phyloP scores from a whole-genome alignment of 2,329 filamentous ascomycete genomes.

The Boeremia lycopersici region DNA sequence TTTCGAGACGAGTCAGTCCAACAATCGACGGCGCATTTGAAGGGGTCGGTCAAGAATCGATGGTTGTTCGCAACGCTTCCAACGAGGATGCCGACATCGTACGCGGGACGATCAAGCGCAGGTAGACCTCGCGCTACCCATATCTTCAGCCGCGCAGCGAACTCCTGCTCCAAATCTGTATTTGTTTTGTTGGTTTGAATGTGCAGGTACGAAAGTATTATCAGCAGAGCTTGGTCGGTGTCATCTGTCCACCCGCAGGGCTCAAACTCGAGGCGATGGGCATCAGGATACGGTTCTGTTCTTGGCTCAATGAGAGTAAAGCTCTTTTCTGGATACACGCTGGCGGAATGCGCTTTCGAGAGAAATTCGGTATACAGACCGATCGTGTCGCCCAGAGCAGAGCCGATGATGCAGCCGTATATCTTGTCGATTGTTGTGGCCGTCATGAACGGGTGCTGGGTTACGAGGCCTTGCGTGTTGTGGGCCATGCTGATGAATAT shows the following conservation, averaged over 20 bases:
- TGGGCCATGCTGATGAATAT: not conserved
- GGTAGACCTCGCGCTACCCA: constrained; percentile 58
- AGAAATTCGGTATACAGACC: constrained; percentile 63
- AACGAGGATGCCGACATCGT: constrained; percentile 57
- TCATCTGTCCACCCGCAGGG: constrained; percentile 60
- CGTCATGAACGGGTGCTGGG: constrained; percentile 38
- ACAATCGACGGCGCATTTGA: constrained; percentile 46
- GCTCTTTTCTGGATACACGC: constrained; percentile 46
- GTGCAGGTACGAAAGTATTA: constrained; percentile 57
- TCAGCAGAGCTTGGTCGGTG: constrained; percentile 60
- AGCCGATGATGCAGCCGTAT: constrained; percentile 56
- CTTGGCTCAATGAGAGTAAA: constrained; percentile 51
- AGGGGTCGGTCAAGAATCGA: constrained; percentile 51
- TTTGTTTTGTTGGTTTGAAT: constrained; percentile 41
- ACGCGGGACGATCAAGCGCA: constrained; percentile 54
- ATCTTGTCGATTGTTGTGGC: constrained; percentile 47
- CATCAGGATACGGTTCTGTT: constrained; percentile 54
- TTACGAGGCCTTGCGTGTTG: not conserved
- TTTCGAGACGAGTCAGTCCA: constrained; percentile 52
- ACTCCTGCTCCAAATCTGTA: constrained; percentile 38
- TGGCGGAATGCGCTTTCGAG: constrained; percentile 42
- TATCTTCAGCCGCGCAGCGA: constrained; percentile 54
- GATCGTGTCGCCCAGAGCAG: constrained; percentile 61
- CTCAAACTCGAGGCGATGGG: constrained; percentile 48
- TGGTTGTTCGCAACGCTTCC: constrained; percentile 52